Evolutionary conservation across 2,329 filamentous ascomycete genomes (phyloP), one percentile per base, ranked within the genome.

Genomic region (Fusarium buharicum): DNA sequence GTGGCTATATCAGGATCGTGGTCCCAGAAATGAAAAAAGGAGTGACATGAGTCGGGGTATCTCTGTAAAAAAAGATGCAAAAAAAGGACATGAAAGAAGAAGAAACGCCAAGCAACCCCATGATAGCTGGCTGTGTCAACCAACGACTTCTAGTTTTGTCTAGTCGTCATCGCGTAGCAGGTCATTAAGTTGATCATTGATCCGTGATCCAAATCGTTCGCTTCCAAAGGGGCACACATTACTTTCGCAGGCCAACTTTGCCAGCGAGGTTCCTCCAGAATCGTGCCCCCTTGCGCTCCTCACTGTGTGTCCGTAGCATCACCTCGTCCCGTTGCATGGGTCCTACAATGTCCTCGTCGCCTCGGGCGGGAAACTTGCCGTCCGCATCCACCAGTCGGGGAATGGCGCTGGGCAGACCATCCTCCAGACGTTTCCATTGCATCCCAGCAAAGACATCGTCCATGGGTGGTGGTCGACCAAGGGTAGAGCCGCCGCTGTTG

Each of bases 331-430:
- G 84, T 67, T 87, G 86, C 93, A 97, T 97, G 7, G 93, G 93
- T 2, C 93, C 93, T 39, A 97, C 92, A 73, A 97, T 96, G 75
- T 96, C 93, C 69, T 93, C 90, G 70, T 97, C 93, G 48, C 93
- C 93, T 28, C 94, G 85, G 68, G 89, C 87, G 20, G 93, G 93
- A 70, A 97, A 97, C 75, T 97, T 97, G 72, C 90, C 90, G 61
- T 90, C 84, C 72, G 89, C 82, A 72, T 91, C 87, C 61, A 89
- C 81, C 67, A 93, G 84, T 22, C 85, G 83, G 0, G 90, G 90
- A 63, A 93, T 86, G 53, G 85, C 86, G 56, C 85, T 85, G 37
- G 89, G 81, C 27, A 88, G 79, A 55, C 83, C 77, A 50, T 86
- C 84, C 50, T 84, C 82, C 37, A 85, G 75, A 56, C 76, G 75